Conservation (phyloP, 495 filamentous ascomycete genomes). For the Podospora bellae-mahoneyi region DNA sequence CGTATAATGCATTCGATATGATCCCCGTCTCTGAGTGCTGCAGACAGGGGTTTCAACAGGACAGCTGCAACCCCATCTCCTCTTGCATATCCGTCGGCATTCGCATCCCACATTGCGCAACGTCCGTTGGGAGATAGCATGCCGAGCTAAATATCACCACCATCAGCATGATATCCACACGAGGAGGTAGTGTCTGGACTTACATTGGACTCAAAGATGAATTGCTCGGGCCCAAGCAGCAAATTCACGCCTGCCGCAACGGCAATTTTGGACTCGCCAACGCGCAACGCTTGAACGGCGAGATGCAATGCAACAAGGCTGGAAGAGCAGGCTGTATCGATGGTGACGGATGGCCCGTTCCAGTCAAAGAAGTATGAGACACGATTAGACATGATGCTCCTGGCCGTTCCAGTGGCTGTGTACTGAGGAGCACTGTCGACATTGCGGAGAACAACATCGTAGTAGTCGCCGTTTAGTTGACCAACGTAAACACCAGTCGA, state of each 20-base stretch:
- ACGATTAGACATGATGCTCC: slow-evolving; percentile 44
- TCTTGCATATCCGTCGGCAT: slow-evolving; percentile 59
- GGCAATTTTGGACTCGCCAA: slow-evolving; percentile 35
- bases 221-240: slow-evolving; percentile 45
- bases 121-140: slow-evolving; percentile 40
- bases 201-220: slow-evolving; percentile 25
- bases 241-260: slow-evolving; percentile 52
- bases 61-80: slow-evolving; percentile 57
- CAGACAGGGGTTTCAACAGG: slow-evolving; percentile 51
- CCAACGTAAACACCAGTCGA: slow-evolving; percentile 24
- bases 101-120: slow-evolving; percentile 56
- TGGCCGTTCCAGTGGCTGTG: slow-evolving; percentile 37
- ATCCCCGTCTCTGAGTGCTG: slow-evolving; percentile 47
- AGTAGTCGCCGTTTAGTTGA: slow-evolving; percentile 28
- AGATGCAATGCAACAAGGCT: slow-evolving; percentile 52
- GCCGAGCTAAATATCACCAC: slow-evolving; percentile 35
- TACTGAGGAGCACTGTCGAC: slow-evolving; percentile 40
- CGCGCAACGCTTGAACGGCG: slow-evolving; percentile 47
- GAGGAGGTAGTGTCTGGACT: not conserved
- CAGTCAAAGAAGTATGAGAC: slow-evolving; percentile 51
- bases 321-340: slow-evolving; percentile 55
- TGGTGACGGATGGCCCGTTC: slow-evolving; percentile 38
- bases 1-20: slow-evolving; percentile 60
- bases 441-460: slow-evolving; percentile 18
- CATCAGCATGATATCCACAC: slow-evolving; percentile 32